Evolutionary conservation across 371 early-diverging fungal genomes (phyloP), one percentile per base, ranked within the genome.

Genomic region (Rhizopus arrhizus): DNA sequence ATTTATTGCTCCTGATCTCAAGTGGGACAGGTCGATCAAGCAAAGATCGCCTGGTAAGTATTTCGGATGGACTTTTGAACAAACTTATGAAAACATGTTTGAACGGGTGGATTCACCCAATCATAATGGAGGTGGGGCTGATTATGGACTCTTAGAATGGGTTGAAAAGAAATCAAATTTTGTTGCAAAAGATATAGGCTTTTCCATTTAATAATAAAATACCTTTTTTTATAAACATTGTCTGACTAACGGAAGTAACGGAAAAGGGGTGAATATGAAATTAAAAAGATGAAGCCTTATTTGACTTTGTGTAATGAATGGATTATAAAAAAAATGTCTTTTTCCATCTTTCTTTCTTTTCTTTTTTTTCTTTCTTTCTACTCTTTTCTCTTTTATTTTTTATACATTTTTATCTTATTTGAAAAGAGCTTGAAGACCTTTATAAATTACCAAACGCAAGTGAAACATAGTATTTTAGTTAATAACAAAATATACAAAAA

Each of bases 1-100:
- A 29, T 78, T 80, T 50, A 67, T 84, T 57, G 53, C 65, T 31
- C 79, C 74, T 34, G 84, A 84, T 55, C 62, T 84, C 9, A 58
- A 70, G 28, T 84, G 84, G 84, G 84, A 84, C 49, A 80, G 84
- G 51, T 69, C 62, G 42, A 78, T 84, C 48, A 59, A 41, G 22
- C 84, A 84, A 68, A 63, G 66, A n/a, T 84, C 84, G 6, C 72
- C 74, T 31, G 84, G 84, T 68, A 75, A 73, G 47, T 64, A 75
- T 58, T 81, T 60, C 59, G 70, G 72, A 9, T 84, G 84, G 84
- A 67, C 61, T 10, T 77, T 68, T 43, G 60, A 66, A 6, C 68
- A 78, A 35, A 56, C 60, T 28, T 65, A 69, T n/a, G 62, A 78
- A 2, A 81, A 81, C 60, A 51, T 84, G 3, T 71, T 59, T 50